Evolutionary conservation across 2,329 filamentous ascomycete species (phyloP), one percentile per base, ranked within the genome.

Genomic region (Sporothrix curviconia): DNA sequence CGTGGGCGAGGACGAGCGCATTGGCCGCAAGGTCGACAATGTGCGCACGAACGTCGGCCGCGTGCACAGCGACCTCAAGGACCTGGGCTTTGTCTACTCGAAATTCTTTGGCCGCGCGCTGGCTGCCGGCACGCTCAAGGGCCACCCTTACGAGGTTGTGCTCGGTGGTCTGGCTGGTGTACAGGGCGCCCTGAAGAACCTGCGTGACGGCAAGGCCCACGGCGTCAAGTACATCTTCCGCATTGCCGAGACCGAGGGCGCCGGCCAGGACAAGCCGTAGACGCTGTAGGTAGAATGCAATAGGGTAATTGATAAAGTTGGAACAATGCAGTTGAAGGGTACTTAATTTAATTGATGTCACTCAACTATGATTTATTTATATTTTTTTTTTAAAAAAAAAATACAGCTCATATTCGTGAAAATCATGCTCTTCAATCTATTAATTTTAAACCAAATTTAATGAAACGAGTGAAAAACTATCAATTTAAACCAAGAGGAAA

Each of bases 161-260:
- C 66, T 71, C 0, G 77, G 78, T 4, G 81, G 80, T 0, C 63
- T 84, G 52, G 71, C 63, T 14, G 80, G 80, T 3, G 66, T 84
- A 4, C 69, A 82, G 62, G 66, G 64, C 37, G 81, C 70, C 1
- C 66, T 85, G 67, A 67, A 65, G 60, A 74, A 79, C 62, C 65
- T 86, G 65, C 77, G 75, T 64, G 72, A 72, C 19, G 82, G 82
- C 0, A 81, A 78, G 65, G 80, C 77, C 12, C 82, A 78, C 64
- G 83, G 76, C 2, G 72, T 79, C 1, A 86, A 86, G 69, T 85
- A 83, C 70, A 76, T 86, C 0, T 79, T 81, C 63, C 71, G 63
- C 3, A 62, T 65, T 25, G 52, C n/a, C 11, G 64, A 65, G 3
- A 63, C 64, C 2, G 56, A 59, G 39, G 59, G 59, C 6, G 47